Percentiles rank a stretch among this genome's conserved stretches.
Evolutionary conservation across 306 rosid species (phyloP).

Genomic region (Begonia fuchsioides): DNA sequence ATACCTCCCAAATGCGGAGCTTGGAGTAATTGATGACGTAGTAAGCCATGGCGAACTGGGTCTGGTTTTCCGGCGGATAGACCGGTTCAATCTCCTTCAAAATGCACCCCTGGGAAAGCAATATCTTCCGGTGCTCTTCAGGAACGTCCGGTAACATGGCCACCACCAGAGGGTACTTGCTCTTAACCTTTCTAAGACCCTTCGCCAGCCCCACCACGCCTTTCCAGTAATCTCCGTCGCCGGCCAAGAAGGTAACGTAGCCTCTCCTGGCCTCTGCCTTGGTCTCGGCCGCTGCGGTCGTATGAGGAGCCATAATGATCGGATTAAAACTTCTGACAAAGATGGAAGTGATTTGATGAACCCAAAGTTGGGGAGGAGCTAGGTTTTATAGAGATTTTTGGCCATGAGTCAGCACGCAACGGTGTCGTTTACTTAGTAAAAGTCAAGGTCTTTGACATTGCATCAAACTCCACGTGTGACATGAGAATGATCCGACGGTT

Average conservation of each 20-base stretch:
- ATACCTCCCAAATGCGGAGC: constrained; percentile 78
- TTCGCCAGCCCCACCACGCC: too few relatives aligned
- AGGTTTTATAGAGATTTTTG: too few relatives aligned
- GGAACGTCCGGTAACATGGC: constrained; percentile 76
- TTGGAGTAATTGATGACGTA: constrained; percentile 88
- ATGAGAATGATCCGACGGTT: too few relatives aligned
- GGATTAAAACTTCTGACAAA: too few relatives aligned
- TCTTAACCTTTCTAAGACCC: constrained; percentile 54
- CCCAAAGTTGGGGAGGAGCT: too few relatives aligned
- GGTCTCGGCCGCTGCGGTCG: constrained; percentile 4
- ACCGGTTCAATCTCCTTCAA: constrained; percentile 51
- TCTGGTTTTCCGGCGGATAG: constrained; percentile 60
- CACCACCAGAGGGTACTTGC: constrained; percentile 58
- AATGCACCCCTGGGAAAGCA: constrained; percentile 51
- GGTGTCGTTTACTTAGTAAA: too few relatives aligned
- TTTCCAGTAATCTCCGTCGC: constrained; percentile 56
- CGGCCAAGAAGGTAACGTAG: constrained; percentile 71
- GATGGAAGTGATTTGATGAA: too few relatives aligned
- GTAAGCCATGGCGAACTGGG: constrained; percentile 61
- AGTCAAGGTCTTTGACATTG: too few relatives aligned
- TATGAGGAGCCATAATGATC: constrained; percentile 33
- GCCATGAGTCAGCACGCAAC: too few relatives aligned
- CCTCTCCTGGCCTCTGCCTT: constrained; percentile 14
- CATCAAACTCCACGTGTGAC: too few relatives aligned
- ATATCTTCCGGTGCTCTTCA: constrained; percentile 41